Percentiles rank a stretch among this genome's conserved stretches.
Conservation (phyloP, 148 eudicot species). For the Cornus florida region DNA sequence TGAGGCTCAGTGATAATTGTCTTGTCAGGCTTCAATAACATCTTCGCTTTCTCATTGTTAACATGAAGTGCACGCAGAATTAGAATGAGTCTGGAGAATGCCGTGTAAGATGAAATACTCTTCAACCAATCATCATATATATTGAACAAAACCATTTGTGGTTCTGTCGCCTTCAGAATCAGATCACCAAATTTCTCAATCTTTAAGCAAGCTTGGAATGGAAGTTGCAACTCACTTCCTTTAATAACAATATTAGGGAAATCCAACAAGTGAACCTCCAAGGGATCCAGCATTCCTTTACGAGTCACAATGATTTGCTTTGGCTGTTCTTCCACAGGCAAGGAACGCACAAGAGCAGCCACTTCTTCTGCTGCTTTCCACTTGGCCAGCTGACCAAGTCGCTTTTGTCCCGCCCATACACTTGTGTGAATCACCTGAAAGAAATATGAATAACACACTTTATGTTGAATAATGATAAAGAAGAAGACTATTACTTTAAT, state of each 20-base stretch:
- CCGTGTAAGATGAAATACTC: slow-evolving; percentile 95
- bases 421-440: slow-evolving; percentile 97
- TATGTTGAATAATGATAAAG: background rate
- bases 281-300: slow-evolving; percentile 98
- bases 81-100: slow-evolving; percentile 91
- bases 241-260: slow-evolving; percentile 98
- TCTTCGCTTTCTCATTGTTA: slow-evolving; percentile 98
- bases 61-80: slow-evolving; percentile 97
- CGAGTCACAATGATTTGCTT: slow-evolving; percentile 98
- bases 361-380: slow-evolving; percentile 99
- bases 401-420: slow-evolving; percentile 99
- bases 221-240: slow-evolving; percentile 98
- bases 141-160: slow-evolving; percentile 98
- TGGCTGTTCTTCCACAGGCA: slow-evolving; percentile 99
- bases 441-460: background rate
- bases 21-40: slow-evolving; percentile 96
- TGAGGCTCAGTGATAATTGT: slow-evolving; percentile 95
- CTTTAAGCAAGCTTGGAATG: slow-evolving; percentile 99
- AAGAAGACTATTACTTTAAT: background rate
- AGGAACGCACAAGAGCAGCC: slow-evolving; percentile 92
- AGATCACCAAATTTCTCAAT: slow-evolving; percentile 99
- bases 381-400: slow-evolving; percentile 98
- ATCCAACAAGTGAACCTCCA: slow-evolving; percentile 96
- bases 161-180: slow-evolving; percentile 96
- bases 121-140: slow-evolving; percentile 99